These are phyloP conservation scores for Stachybotrys chlorohalonatus DNA, from an alignment of 2,329 filamentous ascomycete species.

Conservation along the genomic window DNA sequence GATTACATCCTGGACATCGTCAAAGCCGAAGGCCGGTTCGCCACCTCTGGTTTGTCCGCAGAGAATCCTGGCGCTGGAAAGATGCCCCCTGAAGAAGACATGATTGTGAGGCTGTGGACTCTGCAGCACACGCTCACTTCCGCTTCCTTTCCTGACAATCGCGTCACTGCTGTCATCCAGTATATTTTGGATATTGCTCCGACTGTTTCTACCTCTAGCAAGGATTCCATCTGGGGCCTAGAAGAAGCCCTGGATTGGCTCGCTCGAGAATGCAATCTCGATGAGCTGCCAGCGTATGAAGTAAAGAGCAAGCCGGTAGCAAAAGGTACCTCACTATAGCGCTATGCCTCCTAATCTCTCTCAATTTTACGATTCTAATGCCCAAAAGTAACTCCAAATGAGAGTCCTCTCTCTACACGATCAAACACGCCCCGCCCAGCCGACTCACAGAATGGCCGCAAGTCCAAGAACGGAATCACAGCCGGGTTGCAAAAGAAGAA, in stretches of 20 bases:
- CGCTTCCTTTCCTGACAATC: conserved; percentile 57
- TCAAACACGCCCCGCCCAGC: conserved; percentile 36
- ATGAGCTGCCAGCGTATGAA: conserved; percentile 67
- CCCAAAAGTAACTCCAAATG: conserved; percentile 34
- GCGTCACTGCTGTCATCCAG: conserved; percentile 54
- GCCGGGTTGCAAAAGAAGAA: conserved; percentile 21
- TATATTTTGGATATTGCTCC: conserved; percentile 59
- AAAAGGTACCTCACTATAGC: conserved; percentile 23
- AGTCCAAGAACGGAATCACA: conserved; percentile 23
- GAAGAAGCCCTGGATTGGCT: conserved; percentile 88
- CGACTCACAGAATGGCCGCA: conserved; percentile 14
- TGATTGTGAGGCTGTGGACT: conserved; percentile 75
- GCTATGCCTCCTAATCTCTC: neutral
- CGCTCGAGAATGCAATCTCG: conserved; percentile 61
- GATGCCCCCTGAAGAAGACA: conserved; percentile 63
- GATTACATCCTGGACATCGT: conserved; percentile 69
- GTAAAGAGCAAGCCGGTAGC: conserved; percentile 20
- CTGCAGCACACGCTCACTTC: conserved; percentile 63
- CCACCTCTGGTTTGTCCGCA: conserved; percentile 37
- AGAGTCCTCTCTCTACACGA: conserved; percentile 41
- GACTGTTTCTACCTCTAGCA: conserved; percentile 45
- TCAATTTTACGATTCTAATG: conserved; percentile 3
- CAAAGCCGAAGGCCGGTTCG: conserved; percentile 53
- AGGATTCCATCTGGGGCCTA: conserved; percentile 72
- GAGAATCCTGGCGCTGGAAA: conserved; percentile 38